Percentiles rank a stretch among this genome's conserved stretches.
Conservation (phyloP, 2,329 filamentous ascomycete genomes). For the Fusarium equiseti region DNA sequence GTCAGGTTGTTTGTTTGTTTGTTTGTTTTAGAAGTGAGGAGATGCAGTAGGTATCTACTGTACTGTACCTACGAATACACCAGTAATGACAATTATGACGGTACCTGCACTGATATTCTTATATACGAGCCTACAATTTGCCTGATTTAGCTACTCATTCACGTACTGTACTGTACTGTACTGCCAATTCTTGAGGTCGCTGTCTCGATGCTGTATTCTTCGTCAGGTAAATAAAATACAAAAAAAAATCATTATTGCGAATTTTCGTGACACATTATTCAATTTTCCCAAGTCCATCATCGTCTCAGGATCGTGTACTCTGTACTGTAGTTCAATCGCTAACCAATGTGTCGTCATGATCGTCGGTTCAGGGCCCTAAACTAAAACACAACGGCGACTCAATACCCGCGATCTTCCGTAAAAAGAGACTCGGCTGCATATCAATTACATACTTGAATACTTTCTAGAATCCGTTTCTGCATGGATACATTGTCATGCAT, state of each 20-base stretch:
- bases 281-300: not conserved
- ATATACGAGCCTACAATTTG: slow-evolving; percentile 30
- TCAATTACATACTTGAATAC: slow-evolving; percentile 23
- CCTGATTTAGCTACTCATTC: not conserved
- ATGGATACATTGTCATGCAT: slow-evolving; percentile 10
- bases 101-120: slow-evolving; percentile 26
- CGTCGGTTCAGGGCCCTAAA: slow-evolving; percentile 23
- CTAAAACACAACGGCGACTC: slow-evolving; percentile 23
- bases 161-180: not conserved
- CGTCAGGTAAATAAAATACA: not conserved
- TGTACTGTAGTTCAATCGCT: slow-evolving; percentile 20
- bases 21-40: slow-evolving; percentile 15
- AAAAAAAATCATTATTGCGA: not conserved
- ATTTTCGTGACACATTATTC: not conserved
- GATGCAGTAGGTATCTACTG: not conserved
- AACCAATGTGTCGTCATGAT: slow-evolving; percentile 45
- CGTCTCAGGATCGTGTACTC: slow-evolving; percentile 7
- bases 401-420: slow-evolving; percentile 29
- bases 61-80: not conserved
- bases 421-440: slow-evolving; percentile 25
- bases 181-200: not conserved
- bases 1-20: slow-evolving; percentile 31
- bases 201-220: not conserved
- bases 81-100: slow-evolving; percentile 13
- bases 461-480: slow-evolving; percentile 15